Base-by-base conservation (phyloP, 2,329 filamentous ascomycete species). In the Diplodia mutila region DNA sequence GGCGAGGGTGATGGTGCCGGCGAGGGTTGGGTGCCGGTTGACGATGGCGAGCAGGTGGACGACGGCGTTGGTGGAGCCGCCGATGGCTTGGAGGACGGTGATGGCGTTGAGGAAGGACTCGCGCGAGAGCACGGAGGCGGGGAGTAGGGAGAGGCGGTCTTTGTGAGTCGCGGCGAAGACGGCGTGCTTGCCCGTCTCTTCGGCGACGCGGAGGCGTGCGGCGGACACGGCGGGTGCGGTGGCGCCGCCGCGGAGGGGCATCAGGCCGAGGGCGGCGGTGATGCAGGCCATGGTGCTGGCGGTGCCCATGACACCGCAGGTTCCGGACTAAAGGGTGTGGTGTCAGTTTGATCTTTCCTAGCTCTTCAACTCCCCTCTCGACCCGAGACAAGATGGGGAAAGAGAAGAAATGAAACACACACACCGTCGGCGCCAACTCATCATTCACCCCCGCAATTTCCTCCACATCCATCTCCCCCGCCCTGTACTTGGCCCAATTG, bases 1-100 rank as follows among this genome's bases (percentile, higher is more conserved):
- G 75, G 94, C 91, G 34, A 96, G 82, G 0, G 88, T 90, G 32
- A 97, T 83, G 0, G 91, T 91, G 75, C 90, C 89, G 61, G 92
- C 91, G 3, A 85, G 68, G 1, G 76, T 71, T 0, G 85, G 84
- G 68, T 86, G 84, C 4, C 85, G 77, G 65, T 85, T 85, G 18
- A 80, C 74, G 65, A 82, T 82, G 2, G 80, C 80, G 73, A 82
- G 75, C 14, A 82, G 72, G 69, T 82, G 80, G 0, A 82, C 79
- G 2, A 82, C 75, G 5, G 78, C 80, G 66, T 82, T 82, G 2
- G 80, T 82, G 2, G 77, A 80, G 9, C 80, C 80, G 25, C 80
- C 80, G 34, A 82, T 81, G 23, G 80, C 80, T 71, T 82, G 80
- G 1, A 82, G 75, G 0, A 82, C 80, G 11, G 75, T 79, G 59